phyloP scores from a whole-genome alignment of 2,329 filamentous ascomycete genomes.

The Aspergillus quadrilineatus region DNA sequence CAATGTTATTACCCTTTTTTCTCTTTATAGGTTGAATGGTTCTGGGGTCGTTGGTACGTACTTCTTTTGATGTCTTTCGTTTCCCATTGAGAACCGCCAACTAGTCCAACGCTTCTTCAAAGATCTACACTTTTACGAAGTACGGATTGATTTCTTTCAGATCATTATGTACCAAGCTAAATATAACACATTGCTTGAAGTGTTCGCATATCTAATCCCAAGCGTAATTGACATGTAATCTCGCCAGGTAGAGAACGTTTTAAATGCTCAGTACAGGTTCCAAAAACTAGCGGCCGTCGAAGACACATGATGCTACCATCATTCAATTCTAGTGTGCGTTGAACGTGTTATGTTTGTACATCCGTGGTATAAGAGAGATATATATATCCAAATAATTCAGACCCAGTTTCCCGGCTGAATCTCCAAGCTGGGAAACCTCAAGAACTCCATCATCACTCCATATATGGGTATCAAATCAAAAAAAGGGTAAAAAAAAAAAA shows the following conservation, averaged over 20 bases:
- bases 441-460: constrained; percentile 6
- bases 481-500: too few relatives aligned
- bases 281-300: too few relatives aligned
- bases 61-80: neutral
- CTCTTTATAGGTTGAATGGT: neutral
- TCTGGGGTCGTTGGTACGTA: neutral
- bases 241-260: too few relatives aligned
- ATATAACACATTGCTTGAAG: too few relatives aligned
- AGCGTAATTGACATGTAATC: too few relatives aligned
- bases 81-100: neutral
- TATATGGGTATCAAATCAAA: constrained; percentile 13
- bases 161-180: too few relatives aligned
- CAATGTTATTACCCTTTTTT: neutral
- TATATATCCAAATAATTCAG: neutral
- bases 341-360: neutral
- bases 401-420: neutral
- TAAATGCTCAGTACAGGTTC: too few relatives aligned
- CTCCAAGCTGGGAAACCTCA: neutral
- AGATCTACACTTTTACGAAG: too few relatives aligned
- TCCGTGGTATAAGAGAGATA: neutral
- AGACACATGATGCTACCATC: too few relatives aligned
- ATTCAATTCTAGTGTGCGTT: neutral
- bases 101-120: too few relatives aligned
- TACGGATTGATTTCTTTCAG: too few relatives aligned
- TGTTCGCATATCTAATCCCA: too few relatives aligned